A percentile compares a stretch with the other conserved stretches of the same genome.
phyloP scores from a whole-genome alignment of 495 filamentous ascomycete species.

The Tuber aestivum region DNA sequence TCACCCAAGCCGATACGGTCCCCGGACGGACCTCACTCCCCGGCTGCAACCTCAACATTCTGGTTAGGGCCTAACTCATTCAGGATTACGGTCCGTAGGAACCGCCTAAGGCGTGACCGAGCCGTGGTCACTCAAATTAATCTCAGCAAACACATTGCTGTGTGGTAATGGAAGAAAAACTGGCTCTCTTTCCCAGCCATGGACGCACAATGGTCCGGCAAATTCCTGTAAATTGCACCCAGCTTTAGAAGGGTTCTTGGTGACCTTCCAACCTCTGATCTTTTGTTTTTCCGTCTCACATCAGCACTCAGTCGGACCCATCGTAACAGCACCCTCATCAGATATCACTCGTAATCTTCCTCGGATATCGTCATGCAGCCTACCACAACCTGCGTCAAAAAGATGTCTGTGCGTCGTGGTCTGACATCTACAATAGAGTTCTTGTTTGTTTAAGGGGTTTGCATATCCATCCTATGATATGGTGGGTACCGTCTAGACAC shows the following conservation, averaged over 20 bases:
- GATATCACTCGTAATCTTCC: conserved; percentile 6
- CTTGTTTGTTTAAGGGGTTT: conserved; percentile 6
- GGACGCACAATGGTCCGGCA: not conserved
- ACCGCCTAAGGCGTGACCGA: not conserved
- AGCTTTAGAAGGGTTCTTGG: not conserved
- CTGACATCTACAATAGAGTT: not conserved
- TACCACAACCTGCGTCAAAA: not conserved
- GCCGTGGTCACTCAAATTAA: not conserved
- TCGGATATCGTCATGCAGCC: not conserved
- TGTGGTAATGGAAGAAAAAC: not conserved
- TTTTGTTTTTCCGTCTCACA: not conserved
- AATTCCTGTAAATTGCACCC: not conserved
- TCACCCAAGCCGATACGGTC: not conserved
- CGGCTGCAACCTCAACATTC: not conserved
- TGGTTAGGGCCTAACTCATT: not conserved
- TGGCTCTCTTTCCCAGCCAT: not conserved
- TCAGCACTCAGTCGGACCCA: not conserved
- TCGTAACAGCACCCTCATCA: not conserved
- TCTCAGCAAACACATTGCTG: no score
- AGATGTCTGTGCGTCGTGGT: not conserved
- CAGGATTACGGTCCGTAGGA: not conserved
- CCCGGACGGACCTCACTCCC: not conserved
- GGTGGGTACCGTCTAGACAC: no score
- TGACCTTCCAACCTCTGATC: not conserved
- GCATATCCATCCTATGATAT: no score